Evolutionary conservation across 2,329 filamentous ascomycete genomes (phyloP), one percentile per base, ranked within the genome.

Genomic region (Neofusicoccum parvum): DNA sequence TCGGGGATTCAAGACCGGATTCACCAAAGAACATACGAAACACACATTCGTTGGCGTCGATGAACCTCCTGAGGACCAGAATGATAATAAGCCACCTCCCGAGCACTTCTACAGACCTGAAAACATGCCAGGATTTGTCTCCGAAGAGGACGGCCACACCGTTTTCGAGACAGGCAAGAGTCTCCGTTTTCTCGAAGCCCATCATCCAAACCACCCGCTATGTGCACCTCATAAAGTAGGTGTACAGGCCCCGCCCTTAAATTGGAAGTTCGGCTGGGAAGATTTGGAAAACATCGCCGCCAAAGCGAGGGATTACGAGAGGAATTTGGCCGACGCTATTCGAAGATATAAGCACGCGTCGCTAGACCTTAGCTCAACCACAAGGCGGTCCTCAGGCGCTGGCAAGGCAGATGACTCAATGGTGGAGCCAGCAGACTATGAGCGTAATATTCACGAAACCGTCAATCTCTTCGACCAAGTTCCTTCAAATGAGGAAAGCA

Each of bases 81-180:
- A 65, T 2, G 68, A 70, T 4, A 34, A 12, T 17, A 14, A 27
- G 1, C 54, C 71, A 88, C 36, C 81, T 82, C 83, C 85, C 45
- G 87, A 90, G 67, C 91, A 87, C 69, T 78, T 86, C 5, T 83
- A 94, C 37, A 87, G 90, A 67, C 81, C 82, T 23, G 80, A 85
- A 34, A 86, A 86, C 68, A 87, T 95, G 78, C 92, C 92, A 0
- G 81, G 83, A 1, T 95, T 95, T 69, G 82, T 96, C 50, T 85
- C 88, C 0, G 75, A 81, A 5, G 91, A 95, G 65, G 85, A 94
- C 69, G 88, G 87, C 3, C 83, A 86, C 59, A 80, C 83, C 5
- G 87, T 95, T n/a, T 94, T 94, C 69, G 92, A 96, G 73, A 90
- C 89, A 3, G 92, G 92, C 3, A 87, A 86, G 70, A 94, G 90